Percentiles rank a stretch among this genome's conserved stretches.
Evolutionary conservation across 148 eudicot species (phyloP).

Genomic region (Chenopodium album): DNA sequence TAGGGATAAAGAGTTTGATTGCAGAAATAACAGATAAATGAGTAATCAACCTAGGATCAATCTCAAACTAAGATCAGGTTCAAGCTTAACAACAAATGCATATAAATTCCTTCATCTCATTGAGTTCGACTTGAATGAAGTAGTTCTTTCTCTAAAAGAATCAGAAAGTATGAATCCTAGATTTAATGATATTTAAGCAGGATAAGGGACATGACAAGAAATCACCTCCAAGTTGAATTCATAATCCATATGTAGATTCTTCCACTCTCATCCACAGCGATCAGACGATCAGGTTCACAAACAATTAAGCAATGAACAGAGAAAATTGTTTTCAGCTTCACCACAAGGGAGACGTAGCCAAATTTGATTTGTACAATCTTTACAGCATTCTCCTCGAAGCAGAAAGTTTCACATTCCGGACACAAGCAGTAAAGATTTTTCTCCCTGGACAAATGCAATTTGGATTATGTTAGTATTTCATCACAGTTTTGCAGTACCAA

Average conservation of each 20-base stretch:
- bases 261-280: constrained; percentile 84
- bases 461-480: constrained; percentile 9
- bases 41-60: background rate
- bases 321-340: constrained; percentile 52
- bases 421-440: constrained; percentile 60
- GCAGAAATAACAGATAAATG: background rate
- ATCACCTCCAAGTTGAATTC: constrained; percentile 90
- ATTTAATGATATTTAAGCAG: background rate
- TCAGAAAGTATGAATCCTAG: background rate
- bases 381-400: constrained; percentile 60
- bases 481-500: background rate
- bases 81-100: background rate
- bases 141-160: background rate
- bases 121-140: background rate
- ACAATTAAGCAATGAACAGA: constrained; percentile 61
- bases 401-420: constrained; percentile 53
- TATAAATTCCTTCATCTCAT: background rate
- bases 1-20: background rate
- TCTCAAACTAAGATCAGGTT: background rate
- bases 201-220: constrained; percentile 1
- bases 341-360: constrained; percentile 62
- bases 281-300: constrained; percentile 67
- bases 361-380: constrained; percentile 71
- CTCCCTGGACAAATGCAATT: constrained; percentile 44
- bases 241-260: constrained; percentile 82